A percentile compares a stretch with the other conserved stretches of the same genome.
Evolutionary conservation across 805 yeast genomes (phyloP).

Genomic region (Starmerella vaccinii): DNA sequence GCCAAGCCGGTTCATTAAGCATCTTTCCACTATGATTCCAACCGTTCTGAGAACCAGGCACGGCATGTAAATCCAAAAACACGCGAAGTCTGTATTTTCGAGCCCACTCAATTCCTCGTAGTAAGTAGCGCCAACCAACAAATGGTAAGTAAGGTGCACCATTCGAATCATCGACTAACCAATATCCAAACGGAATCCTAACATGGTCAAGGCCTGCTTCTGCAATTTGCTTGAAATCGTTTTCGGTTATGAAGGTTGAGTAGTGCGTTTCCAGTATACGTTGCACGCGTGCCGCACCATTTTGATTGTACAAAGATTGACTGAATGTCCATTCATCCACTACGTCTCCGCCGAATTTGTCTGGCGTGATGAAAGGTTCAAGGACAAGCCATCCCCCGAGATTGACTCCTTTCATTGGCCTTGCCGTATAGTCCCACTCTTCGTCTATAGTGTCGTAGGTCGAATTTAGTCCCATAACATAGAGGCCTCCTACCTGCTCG

Average conservation of each 20-base stretch:
- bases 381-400: slow-evolving; percentile 83
- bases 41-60: slow-evolving; percentile 79
- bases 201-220: slow-evolving; percentile 60
- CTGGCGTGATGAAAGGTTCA: slow-evolving; percentile 78
- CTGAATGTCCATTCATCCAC: slow-evolving; percentile 61
- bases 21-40: slow-evolving; percentile 40
- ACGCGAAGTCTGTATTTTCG: slow-evolving; percentile 48
- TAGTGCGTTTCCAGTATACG: slow-evolving; percentile 52
- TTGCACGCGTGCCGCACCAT: slow-evolving; percentile 40
- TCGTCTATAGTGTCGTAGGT: slow-evolving; percentile 25
- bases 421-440: slow-evolving; percentile 22
- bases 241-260: slow-evolving; percentile 55
- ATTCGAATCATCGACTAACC: slow-evolving; percentile 36
- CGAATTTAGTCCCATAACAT: slow-evolving; percentile 31
- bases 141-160: slow-evolving; percentile 47
- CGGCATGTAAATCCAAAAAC: slow-evolving; percentile 71
- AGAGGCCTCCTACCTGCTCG: slow-evolving; percentile 30
- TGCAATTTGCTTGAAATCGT: slow-evolving; percentile 52
- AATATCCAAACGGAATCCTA: slow-evolving; percentile 71
- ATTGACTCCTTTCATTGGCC: slow-evolving; percentile 54
- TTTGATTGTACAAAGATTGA: slow-evolving; percentile 32
- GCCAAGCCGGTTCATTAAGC: slow-evolving; percentile 32
- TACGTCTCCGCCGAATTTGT: slow-evolving; percentile 42
- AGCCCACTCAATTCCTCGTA: slow-evolving; percentile 61
- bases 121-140: slow-evolving; percentile 37